Base-by-base conservation (phyloP, 805 yeast genomes). In the Clavispora asparagi region DNA sequence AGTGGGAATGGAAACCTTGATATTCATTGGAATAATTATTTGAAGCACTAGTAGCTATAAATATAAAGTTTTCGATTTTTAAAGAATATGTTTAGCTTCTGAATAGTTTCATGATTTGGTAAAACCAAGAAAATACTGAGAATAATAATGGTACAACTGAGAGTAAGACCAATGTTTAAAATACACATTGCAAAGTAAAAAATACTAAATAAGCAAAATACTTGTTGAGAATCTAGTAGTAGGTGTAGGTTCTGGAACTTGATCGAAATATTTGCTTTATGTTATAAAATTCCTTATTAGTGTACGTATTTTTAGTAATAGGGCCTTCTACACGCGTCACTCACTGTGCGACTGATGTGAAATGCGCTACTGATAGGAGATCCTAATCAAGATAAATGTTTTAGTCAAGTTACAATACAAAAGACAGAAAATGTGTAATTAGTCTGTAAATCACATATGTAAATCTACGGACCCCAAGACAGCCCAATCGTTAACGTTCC, bases 401-500 rank as follows among this genome's bases (percentile, higher is more conserved):
- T 29, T 13, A 12, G 13, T 9, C 39, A 23, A 12, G 26, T 35
- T 7, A n/a, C 23, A 14, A 33, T 7, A n/a, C 23, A 14, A 33
- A 33, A 33, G 2, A n/a, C 37, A 33, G 23, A 33, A 33, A 33
- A 17, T n/a, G 37, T 14, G 12, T n/a, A 13, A 2, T 12, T 31
- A 31, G 10, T 31, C 8, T 7, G 8, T 5, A 17, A 10, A 7
- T 32, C n/a, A 50, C 37, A 40, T 44, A 49, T 71, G 74, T 38
- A 72, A 55, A 50, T 70, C 76, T 7, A 73, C 76, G 37, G 71
- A 69, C 2, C 89, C 92, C 48, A 85, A 65, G 1, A 76, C 76
- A 36, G 74, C 68, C 95, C 95, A 86, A 45, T 82, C 77, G 40
- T 71, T 76, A 6, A 82, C 82, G 5, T 85, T 87, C 0, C 92